These are phyloP conservation scores for Lactarius sanguifluus DNA, from an alignment of 768 basidiomycete species.

Conservation along the genomic window DNA sequence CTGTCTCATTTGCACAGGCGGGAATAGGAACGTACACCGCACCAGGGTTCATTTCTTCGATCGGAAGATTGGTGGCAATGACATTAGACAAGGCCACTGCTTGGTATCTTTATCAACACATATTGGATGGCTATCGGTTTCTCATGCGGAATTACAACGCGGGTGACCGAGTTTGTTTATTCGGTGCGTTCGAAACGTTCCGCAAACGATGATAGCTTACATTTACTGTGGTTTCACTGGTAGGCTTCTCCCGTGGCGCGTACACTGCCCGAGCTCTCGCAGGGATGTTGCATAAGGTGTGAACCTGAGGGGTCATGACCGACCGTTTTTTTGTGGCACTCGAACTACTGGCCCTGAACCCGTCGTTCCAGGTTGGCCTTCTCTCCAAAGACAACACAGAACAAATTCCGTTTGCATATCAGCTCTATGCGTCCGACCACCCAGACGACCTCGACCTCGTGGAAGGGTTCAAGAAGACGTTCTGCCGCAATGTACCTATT, in stretches of 20 bases:
- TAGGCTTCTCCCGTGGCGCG: slow-evolving; percentile 76
- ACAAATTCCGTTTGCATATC: slow-evolving; percentile 73
- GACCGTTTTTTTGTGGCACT: not conserved
- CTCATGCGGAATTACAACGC: slow-evolving; percentile 71
- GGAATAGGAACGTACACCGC: slow-evolving; percentile 36
- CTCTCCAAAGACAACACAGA: slow-evolving; percentile 65
- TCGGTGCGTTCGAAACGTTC: slow-evolving; percentile 46
- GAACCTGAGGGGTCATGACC: not conserved
- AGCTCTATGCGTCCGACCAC: slow-evolving; percentile 54
- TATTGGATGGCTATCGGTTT: slow-evolving; percentile 72
- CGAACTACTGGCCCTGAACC: not conserved
- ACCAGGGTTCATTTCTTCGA: slow-evolving; percentile 63
- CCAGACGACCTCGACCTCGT: slow-evolving; percentile 47
- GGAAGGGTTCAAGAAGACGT: slow-evolving; percentile 70
- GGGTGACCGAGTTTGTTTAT: slow-evolving; percentile 73
- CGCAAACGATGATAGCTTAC: slow-evolving; percentile 1
- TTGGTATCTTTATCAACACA: slow-evolving; percentile 72
- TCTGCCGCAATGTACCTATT: slow-evolving; percentile 63
- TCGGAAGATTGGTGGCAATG: slow-evolving; percentile 55
- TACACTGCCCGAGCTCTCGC: slow-evolving; percentile 71
- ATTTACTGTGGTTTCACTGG: slow-evolving; percentile 2
- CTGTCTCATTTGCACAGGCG: not conserved
- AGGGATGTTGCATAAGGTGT: slow-evolving; percentile 64
- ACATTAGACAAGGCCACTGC: slow-evolving; percentile 67
- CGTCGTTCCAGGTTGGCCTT: slow-evolving; percentile 57